phyloP scores from a whole-genome alignment of 129 eudicot genomes.

The Arctium lappa region DNA sequence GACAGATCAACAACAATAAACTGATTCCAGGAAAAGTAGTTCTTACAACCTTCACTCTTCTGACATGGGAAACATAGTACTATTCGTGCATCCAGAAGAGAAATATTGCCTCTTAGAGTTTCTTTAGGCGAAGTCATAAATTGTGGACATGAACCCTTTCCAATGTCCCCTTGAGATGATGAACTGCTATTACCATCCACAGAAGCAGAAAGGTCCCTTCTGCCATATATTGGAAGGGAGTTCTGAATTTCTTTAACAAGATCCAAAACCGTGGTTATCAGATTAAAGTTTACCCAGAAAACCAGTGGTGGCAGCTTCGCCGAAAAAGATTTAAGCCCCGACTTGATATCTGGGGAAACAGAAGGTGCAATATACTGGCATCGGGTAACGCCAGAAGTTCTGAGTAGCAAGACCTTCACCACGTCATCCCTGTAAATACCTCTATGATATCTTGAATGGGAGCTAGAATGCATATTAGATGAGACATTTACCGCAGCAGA shows the following conservation, averaged over 20 bases:
- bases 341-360: constrained; percentile 25
- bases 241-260: constrained; percentile 38
- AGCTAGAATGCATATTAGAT: constrained; percentile 3
- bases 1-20: constrained; percentile 73
- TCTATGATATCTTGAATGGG: constrained; percentile 21
- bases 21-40: constrained; percentile 54
- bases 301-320: constrained; percentile 66
- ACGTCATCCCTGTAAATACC: constrained; percentile 41
- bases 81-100: constrained; percentile 73
- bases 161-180: constrained; percentile 16
- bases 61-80: constrained; percentile 66
- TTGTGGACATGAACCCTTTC: constrained; percentile 10
- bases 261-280: constrained; percentile 37
- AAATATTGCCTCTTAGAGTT: constrained; percentile 47
- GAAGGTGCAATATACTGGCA: constrained; percentile 44
- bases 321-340: constrained; percentile 57
- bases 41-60: constrained; percentile 35
- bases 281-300: constrained; percentile 63
- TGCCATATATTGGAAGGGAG: constrained; percentile 22
- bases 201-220: not conserved
- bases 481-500: constrained; percentile 7
- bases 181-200: constrained; percentile 7
- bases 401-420: constrained; percentile 55
- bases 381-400: constrained; percentile 43
- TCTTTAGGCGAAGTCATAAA: constrained; percentile 25